phyloP scores from a whole-genome alignment of 257 asterid genomes.

The Lantana camara region DNA sequence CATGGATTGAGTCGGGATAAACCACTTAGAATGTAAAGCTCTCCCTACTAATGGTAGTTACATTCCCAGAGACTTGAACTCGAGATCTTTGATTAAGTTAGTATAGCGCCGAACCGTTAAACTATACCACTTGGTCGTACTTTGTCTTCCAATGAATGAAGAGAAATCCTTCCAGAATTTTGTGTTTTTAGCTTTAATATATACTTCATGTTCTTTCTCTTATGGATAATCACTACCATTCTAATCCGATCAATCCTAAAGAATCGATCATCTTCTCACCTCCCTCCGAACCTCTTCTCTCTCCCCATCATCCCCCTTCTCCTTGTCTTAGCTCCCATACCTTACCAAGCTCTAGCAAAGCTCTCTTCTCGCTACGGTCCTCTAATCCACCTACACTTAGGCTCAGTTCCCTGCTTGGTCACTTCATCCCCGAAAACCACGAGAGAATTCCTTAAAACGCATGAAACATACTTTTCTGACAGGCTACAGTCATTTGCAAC shows the following conservation, averaged over 20 bases:
- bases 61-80: no score
- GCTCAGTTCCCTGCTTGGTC: slow-evolving; percentile 63
- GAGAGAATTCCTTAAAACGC: slow-evolving; percentile 61
- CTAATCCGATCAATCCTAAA: slow-evolving; percentile 34
- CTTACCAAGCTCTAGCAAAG: slow-evolving; percentile 73
- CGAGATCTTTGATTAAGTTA: no score
- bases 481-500: slow-evolving; percentile 52
- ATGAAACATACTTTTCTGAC: slow-evolving; percentile 50
- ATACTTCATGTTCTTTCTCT: slow-evolving; percentile 36
- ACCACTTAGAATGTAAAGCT: no score
- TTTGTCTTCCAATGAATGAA: no score
- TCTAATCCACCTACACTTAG: slow-evolving; percentile 53
- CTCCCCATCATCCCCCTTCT: slow-evolving; percentile 72
- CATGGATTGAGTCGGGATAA: no score
- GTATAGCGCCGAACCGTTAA: no score
- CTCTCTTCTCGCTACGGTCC: slow-evolving; percentile 63
- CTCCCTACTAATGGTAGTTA: no score
- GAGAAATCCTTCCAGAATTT: no score
- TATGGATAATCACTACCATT: slow-evolving; percentile 46
- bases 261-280: slow-evolving; percentile 19
- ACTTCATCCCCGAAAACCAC: slow-evolving; percentile 69
- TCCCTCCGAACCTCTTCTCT: slow-evolving; percentile 65
- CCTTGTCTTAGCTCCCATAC: no score
- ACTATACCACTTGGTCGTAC: no score
- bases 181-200: no score